Evolutionary conservation across 306 rosid species (phyloP), one percentile per base, ranked within the genome.

Genomic region (Luffa acutangula): DNA sequence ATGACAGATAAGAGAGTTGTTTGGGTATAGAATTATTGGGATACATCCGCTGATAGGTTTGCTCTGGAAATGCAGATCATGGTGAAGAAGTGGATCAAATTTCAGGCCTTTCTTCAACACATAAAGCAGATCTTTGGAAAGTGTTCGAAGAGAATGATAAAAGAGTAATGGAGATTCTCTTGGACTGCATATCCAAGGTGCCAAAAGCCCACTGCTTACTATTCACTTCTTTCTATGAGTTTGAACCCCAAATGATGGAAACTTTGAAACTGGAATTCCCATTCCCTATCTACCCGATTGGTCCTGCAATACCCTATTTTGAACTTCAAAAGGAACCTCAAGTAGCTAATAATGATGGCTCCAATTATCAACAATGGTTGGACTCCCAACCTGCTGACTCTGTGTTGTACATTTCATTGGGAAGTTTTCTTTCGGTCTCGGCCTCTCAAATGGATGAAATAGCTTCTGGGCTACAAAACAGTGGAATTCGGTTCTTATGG

Each of bases 371-470:
- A 12, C 64, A 85, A 1, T 85, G 89, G 90, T 75, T 85, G n/a
- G 84, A 87, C 64, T 54, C 48, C 60, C 89, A 89, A 63, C 87
- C 87, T 34, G 6, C 9, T 20, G 36, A 62, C 36, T 89, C 90
- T 25, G 92, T 89, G 18, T 20, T 89, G 37, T 80, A 85, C 51
- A 25, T 87, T 63, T 76, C 87, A 6, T 43, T 85, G 37, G 92
- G 89, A 58, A 87, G 90, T 39, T 85, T 25, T 36, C 86, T 83
- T 10, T 79, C 87, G 1, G 57, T 83, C 77, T 80, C 90, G 5
- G 71, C 37, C 6, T 60, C 79, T 42, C 87, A 89, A 64, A 85
- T 87, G 85, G 88, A 81, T 39, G 90, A 86, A 63, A 78, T 89
- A 2, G 81, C 63, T 9, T 78, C 75, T 5, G 86, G 89, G 3